Evolutionary conservation across 805 yeast genomes (phyloP).

Genomic region (Candida loeiensis): DNA sequence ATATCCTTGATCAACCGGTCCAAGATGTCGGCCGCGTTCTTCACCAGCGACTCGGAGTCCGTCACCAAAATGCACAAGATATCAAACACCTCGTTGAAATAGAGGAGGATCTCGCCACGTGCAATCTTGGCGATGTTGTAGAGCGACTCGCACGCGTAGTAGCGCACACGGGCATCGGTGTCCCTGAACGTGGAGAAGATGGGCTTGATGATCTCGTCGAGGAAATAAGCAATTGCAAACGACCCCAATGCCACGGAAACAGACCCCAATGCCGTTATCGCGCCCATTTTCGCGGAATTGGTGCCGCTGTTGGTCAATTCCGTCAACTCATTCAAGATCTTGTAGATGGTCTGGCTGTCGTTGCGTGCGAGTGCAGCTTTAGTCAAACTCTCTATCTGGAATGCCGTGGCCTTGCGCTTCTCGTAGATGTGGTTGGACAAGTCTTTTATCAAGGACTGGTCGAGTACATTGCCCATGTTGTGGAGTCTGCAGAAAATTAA

Average conservation of each 20-base stretch:
- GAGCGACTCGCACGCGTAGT: constrained; percentile 93
- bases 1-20: constrained; percentile 91
- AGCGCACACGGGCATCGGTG: constrained; percentile 94
- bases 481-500: neutral
- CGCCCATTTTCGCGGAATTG: constrained; percentile 80
- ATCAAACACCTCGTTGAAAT: constrained; percentile 93
- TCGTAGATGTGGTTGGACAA: constrained; percentile 44
- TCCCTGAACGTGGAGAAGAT: constrained; percentile 95
- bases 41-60: constrained; percentile 86
- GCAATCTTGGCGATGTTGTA: constrained; percentile 97
- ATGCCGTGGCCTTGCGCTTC: constrained; percentile 46
- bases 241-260: constrained; percentile 90
- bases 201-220: constrained; percentile 86
- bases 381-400: constrained; percentile 73
- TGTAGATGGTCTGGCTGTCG: constrained; percentile 56
- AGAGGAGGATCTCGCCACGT: constrained; percentile 85
- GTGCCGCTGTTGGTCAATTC: constrained; percentile 73
- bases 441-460: constrained; percentile 37
- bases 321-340: constrained; percentile 71
- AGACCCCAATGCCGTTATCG: constrained; percentile 92
- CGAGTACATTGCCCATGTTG: constrained; percentile 23
- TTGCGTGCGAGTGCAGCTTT: constrained; percentile 61
- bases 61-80: constrained; percentile 86
- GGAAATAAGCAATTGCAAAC: constrained; percentile 74
- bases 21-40: constrained; percentile 91